These are phyloP conservation scores for Dipsacomyces acuminosporus DNA, from an alignment of 371 early-diverging fungal species.

Conservation along the genomic window DNA sequence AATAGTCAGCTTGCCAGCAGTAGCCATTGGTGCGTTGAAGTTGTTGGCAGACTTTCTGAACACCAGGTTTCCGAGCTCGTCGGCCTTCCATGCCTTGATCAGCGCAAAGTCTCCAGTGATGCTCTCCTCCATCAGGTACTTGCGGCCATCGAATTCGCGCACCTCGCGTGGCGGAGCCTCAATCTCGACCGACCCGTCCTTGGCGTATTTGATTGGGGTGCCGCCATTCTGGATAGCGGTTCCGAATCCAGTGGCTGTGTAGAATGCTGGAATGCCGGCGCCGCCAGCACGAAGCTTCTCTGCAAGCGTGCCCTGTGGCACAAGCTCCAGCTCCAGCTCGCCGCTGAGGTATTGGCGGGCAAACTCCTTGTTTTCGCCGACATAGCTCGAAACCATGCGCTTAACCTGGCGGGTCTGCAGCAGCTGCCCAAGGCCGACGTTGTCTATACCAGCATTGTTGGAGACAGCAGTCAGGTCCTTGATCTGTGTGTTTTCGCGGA, in stretches of 20 bases:
- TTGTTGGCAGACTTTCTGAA: conserved; percentile 63
- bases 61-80: conserved; percentile 62
- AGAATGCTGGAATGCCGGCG: conserved; percentile 69
- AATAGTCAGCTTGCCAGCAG: conserved; percentile 57
- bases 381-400: conserved; percentile 66
- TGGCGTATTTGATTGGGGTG: conserved; percentile 58
- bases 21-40: conserved; percentile 64
- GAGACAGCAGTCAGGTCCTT: conserved; percentile 63
- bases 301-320: conserved; percentile 63
- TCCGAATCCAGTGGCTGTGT: conserved; percentile 64
- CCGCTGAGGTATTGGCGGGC: conserved; percentile 65
- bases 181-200: conserved; percentile 49
- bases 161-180: conserved; percentile 52
- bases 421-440: conserved; percentile 60
- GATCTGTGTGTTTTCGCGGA: conserved; percentile 51
- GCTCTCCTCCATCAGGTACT: conserved; percentile 66
- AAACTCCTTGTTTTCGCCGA: conserved; percentile 71
- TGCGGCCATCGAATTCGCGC: conserved; percentile 56
- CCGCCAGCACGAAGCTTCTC: conserved; percentile 67
- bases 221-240: conserved; percentile 55
- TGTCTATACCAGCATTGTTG: conserved; percentile 66
- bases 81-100: conserved; percentile 73
- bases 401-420: conserved; percentile 63
- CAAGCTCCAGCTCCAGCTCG: conserved; percentile 67
- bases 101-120: conserved; percentile 64